Conservation (phyloP, 2,329 filamentous ascomycete species). For the Bimuria novae-zelandiae region DNA sequence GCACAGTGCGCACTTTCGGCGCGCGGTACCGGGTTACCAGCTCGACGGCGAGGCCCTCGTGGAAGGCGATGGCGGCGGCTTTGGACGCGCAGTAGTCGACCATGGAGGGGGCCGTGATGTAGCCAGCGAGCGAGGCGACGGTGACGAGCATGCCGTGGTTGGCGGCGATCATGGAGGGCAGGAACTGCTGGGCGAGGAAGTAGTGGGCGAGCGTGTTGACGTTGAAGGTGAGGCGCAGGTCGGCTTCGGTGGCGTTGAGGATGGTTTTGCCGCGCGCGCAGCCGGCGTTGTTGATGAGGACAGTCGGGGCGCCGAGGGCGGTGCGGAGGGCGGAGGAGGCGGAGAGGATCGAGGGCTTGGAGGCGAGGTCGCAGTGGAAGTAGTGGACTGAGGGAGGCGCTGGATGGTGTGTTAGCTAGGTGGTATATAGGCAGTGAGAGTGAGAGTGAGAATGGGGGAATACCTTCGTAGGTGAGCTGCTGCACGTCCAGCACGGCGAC, state of each 20-base stretch:
- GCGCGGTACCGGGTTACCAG: slow-evolving; percentile 62
- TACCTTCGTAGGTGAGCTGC: slow-evolving; percentile 58
- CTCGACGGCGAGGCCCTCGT: slow-evolving; percentile 61
- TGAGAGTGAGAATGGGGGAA: no score
- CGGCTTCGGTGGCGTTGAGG: slow-evolving; percentile 60
- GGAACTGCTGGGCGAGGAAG: slow-evolving; percentile 68
- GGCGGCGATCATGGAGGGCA: slow-evolving; percentile 64
- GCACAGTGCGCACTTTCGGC: slow-evolving; percentile 66
- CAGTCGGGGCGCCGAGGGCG: slow-evolving; percentile 66
- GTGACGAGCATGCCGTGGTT: slow-evolving; percentile 78
- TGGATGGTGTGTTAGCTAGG: slow-evolving; percentile 32
- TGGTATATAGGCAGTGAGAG: no score
- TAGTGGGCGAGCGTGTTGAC: slow-evolving; percentile 73
- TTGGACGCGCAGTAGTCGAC: slow-evolving; percentile 71
- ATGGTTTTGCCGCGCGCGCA: slow-evolving; percentile 66
- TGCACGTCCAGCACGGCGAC: slow-evolving; percentile 75
- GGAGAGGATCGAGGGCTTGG: slow-evolving; percentile 56
- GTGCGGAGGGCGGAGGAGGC: slow-evolving; percentile 59
- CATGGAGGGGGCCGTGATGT: slow-evolving; percentile 64
- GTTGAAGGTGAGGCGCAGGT: slow-evolving; percentile 70
- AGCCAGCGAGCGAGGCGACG: slow-evolving; percentile 67
- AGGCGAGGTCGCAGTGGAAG: slow-evolving; percentile 73
- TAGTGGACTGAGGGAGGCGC: slow-evolving; percentile 63
- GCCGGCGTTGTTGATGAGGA: slow-evolving; percentile 75
- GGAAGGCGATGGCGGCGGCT: slow-evolving; percentile 68